Conservation (phyloP, 208 protist species). For the Porcisia hertigi region DNA sequence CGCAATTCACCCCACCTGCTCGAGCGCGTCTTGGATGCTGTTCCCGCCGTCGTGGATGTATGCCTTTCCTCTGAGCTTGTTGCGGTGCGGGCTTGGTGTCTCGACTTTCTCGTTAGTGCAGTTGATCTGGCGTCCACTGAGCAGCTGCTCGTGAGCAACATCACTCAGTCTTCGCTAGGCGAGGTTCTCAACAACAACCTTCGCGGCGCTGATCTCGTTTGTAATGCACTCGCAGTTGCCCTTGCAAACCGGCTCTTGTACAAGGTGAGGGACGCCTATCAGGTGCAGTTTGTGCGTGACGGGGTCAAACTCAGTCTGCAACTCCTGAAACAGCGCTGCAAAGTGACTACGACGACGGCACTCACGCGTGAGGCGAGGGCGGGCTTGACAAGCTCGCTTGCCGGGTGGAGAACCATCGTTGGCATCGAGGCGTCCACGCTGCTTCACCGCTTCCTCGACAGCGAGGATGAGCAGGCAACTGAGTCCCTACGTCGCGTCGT, state of each 20-base stretch:
- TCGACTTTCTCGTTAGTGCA: constrained; percentile 67
- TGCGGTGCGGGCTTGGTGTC: constrained; percentile 35
- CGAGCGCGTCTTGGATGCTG: constrained; percentile 42
- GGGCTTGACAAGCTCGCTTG: constrained; percentile 17
- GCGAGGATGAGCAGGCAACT: constrained; percentile 41
- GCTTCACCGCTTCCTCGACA: constrained; percentile 34
- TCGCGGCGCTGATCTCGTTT: constrained; percentile 39
- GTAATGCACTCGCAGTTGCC: constrained; percentile 58
- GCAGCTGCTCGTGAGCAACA: constrained; percentile 36
- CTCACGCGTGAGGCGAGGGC: constrained; percentile 16
- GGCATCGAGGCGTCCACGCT: constrained; percentile 42
- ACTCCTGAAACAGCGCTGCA: constrained; percentile 35
- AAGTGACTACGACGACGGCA: constrained; percentile 13
- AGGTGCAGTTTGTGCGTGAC: constrained; percentile 78
- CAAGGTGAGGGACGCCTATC: constrained; percentile 68
- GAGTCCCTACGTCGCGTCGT: constrained; percentile 42
- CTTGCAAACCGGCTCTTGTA: constrained; percentile 64
- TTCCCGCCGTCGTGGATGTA: constrained; percentile 62
- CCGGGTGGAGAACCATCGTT: constrained; percentile 50
- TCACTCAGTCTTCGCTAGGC: constrained; percentile 43
- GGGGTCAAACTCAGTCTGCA: constrained; percentile 67
- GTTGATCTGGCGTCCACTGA: constrained; percentile 49
- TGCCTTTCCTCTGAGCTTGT: constrained; percentile 64
- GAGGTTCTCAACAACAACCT: constrained; percentile 66
- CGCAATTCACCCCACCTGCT: constrained; percentile 50